Evolutionary conservation across 441 rosid species (phyloP), one percentile per base, ranked within the genome.

Genomic region (Corymbia citriodora): DNA sequence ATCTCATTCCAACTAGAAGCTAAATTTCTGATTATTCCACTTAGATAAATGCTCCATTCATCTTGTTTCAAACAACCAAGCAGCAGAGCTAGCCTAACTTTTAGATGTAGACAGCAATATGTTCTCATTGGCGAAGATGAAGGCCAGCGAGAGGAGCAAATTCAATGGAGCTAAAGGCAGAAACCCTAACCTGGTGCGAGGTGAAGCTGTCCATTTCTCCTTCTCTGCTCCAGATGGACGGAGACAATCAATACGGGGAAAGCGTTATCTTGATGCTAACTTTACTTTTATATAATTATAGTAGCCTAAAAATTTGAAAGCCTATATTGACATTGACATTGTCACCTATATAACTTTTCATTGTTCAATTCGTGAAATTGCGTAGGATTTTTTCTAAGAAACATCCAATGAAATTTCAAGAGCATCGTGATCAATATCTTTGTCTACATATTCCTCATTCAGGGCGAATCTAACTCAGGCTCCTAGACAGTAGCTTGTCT

Each of bases 401-500:
- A 29, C 15, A 61, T 61, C 31, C 31, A 27, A 27, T 27, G 31
- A 61, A 27, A 0, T 27, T 61, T 61, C 16, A 11, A 12, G 68
- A 29, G 68, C 4, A 61, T 12, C 4, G 9, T 61, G 31, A 61
- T 29, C 31, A 1, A 61, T 27, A 61, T 61, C 15, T 61, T 27
- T 61, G 17, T 12, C 68, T 27, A 61, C 8, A 2, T 27, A n/a
- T 0, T 61, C 68, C 25, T 27, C n/a, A 61, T 27, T 61, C 5
- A 0, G 1, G 68, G 31, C 13, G 2, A 59, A 61, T 5, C 68
- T 61, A 12, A 0, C 0, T 27, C 16, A 61, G 12, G 68, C 68
- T 27, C 27, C 68, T 61, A 15, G 29, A 61, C 2, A 27, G 16
- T 61, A 27, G 6, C 15, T 59, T 12, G 68, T n/a, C 68, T 61